Evolutionary conservation across 768 basidiomycete species (phyloP).

Genomic region (Neoboletus subvelutipes): DNA sequence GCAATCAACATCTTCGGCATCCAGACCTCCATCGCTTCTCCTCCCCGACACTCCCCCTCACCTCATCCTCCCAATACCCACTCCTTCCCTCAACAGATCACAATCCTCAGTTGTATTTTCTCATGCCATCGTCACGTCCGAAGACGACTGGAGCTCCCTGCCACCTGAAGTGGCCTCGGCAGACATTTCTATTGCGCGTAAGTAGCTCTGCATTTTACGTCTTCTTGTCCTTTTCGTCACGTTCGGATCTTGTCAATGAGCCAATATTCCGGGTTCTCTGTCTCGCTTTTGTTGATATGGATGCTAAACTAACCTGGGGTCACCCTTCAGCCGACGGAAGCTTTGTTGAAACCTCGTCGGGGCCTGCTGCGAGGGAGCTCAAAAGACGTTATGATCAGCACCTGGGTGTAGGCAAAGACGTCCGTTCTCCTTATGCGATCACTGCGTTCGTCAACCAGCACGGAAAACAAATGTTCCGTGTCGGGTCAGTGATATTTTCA

Average conservation of each 20-base stretch:
- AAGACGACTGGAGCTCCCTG: constrained; percentile 41
- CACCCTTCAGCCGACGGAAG: constrained; percentile 60
- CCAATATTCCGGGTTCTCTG: background rate
- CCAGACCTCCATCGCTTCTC: constrained; percentile 21
- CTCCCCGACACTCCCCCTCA: constrained; percentile 24
- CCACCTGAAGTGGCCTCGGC: constrained; percentile 53
- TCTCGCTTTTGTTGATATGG: background rate
- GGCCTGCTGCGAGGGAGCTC: constrained; percentile 69
- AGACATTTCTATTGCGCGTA: constrained; percentile 60
- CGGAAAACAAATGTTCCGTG: constrained; percentile 73
- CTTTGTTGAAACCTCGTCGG: constrained; percentile 80
- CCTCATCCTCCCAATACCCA: constrained; percentile 45
- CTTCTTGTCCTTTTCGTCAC: background rate
- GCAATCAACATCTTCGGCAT: constrained; percentile 12
- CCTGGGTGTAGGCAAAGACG: constrained; percentile 61
- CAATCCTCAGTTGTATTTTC: constrained; percentile 47
- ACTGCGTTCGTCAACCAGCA: constrained; percentile 83
- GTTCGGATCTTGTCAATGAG: constrained; percentile 6
- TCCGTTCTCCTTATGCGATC: constrained; percentile 77
- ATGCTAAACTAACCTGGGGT: constrained; percentile 2
- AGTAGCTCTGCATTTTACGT: constrained; percentile 28
- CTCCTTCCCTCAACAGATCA: constrained; percentile 37
- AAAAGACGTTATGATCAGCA: constrained; percentile 74
- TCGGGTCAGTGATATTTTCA: constrained; percentile 55
- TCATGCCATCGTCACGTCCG: constrained; percentile 37